Percentiles rank a stretch among this genome's conserved stretches.
Conservation (phyloP, 352 stramenopile genomes). For the Phytophthora lateralis region DNA sequence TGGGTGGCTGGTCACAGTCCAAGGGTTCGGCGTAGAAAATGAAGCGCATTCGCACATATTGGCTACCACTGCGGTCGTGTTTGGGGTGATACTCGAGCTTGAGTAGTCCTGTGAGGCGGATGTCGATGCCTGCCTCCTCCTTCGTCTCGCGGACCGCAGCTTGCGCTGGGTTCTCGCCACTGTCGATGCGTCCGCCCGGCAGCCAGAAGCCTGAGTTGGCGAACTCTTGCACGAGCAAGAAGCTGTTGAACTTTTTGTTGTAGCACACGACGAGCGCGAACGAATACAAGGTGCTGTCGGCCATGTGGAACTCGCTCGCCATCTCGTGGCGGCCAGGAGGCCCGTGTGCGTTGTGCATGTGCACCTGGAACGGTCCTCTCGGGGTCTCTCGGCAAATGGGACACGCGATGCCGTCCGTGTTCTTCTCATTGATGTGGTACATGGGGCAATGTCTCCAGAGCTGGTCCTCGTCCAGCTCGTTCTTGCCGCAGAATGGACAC, state of each 20-base stretch:
- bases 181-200: constrained; percentile 77
- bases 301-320: constrained; percentile 83
- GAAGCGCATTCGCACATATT: constrained; percentile 89
- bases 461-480: constrained; percentile 77
- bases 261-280: constrained; percentile 87
- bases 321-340: constrained; percentile 79
- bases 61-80: constrained; percentile 61
- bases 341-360: constrained; percentile 86
- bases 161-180: constrained; percentile 74
- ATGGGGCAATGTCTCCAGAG: constrained; percentile 85
- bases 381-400: constrained; percentile 73
- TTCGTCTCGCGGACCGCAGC: constrained; percentile 88
- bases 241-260: constrained; percentile 84
- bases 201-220: constrained; percentile 88
- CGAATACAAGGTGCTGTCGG: constrained; percentile 74
- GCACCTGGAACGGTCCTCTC: constrained; percentile 81
- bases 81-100: constrained; percentile 90
- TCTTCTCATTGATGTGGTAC: constrained; percentile 89
- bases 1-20: constrained; percentile 77
- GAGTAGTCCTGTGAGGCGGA: constrained; percentile 76
- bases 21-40: constrained; percentile 84
- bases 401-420: constrained; percentile 70
- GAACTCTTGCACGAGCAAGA: constrained; percentile 88
- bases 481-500: constrained; percentile 80
- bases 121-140: constrained; percentile 84